Evolutionary conservation across 2,329 filamentous ascomycete species (phyloP).

Genomic region (Madurella mycetomatis): DNA sequence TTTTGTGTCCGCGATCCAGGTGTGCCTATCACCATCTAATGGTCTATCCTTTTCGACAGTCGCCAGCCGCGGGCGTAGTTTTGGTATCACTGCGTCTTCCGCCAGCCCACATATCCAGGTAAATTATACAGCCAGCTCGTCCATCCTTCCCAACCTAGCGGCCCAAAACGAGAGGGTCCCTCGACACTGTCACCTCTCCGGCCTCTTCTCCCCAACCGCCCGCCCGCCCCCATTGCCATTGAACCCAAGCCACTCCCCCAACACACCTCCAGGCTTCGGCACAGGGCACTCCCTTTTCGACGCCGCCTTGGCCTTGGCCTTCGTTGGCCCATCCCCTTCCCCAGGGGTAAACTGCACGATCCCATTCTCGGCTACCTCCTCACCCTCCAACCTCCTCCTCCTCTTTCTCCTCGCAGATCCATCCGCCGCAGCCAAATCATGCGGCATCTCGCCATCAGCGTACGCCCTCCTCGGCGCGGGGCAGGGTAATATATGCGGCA

Average conservation of each 20-base stretch:
- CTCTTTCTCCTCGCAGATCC: slow-evolving; percentile 38
- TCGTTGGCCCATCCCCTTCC: slow-evolving; percentile 16
- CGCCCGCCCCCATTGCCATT: slow-evolving; percentile 27
- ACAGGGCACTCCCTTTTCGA: slow-evolving; percentile 77
- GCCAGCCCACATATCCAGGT: not conserved
- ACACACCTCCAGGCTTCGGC: slow-evolving; percentile 74
- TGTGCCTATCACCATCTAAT: no score
- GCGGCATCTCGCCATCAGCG: slow-evolving; percentile 57
- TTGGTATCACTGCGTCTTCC: no score
- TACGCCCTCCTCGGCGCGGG: slow-evolving; percentile 73
- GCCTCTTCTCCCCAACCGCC: not conserved
- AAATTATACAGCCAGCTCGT: not conserved
- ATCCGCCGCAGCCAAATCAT: slow-evolving; percentile 34
- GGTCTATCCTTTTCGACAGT: no score
- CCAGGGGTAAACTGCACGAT: slow-evolving; percentile 12
- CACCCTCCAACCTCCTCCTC: slow-evolving; percentile 34
- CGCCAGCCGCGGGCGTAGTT: no score
- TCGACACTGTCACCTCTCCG: slow-evolving; percentile 4
- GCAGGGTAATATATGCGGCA: slow-evolving; percentile 88
- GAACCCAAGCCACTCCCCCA: slow-evolving; percentile 57
- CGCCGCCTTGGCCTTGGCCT: slow-evolving; percentile 39
- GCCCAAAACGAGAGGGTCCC: no score
- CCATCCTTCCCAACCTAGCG: not conserved
- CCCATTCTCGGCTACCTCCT: slow-evolving; percentile 21
- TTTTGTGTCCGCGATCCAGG: no score